Evolutionary conservation across 805 yeast species (phyloP), one percentile per base, ranked within the genome.

Genomic region (Kluyveromyces nonfermentans): DNA sequence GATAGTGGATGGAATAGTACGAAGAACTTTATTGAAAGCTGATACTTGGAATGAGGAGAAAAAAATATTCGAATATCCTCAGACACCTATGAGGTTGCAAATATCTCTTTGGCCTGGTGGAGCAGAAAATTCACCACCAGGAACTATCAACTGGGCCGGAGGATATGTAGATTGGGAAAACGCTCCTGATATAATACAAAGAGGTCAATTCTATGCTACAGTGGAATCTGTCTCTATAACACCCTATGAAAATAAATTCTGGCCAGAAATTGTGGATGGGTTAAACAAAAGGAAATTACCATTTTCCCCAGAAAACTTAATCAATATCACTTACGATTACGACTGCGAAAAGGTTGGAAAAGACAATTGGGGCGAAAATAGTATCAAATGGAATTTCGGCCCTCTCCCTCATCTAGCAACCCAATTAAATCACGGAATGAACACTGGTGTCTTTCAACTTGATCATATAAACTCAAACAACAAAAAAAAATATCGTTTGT

Each of bases 111-210:
- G 90, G 90, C 88, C 90, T 2, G 90, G 78, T 59, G 89, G 89
- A 50, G 68, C 66, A 44, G 57, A 70, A 16, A 49, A 63, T 20
- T 74, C 71, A 55, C 75, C 73, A 25, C 60, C 65, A 8, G 90
- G 90, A 60, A 83, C 90, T 2, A 71, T 78, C 43, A 79, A 71
- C 45, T 89, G 90, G 90, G 87, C 96, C 16, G 96, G 96, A 56
- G 97, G 97, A 59, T 65, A 49, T 8, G 77, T 90, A 44, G 74
- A 86, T 67, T 90, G 97, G 97, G 69, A 82, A 14, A 56, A 53
- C 60, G 72, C 89, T 5, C 66, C 72, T 1, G 96, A 87, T 62
- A 77, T 88, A 43, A 49, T 72, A 46, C 67, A 81, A 46, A 73
- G 77, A 37, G 96, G 96, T 7, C 86, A 86, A 67, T 82, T 77